Conservation (phyloP, 345 rosid species). For the Salix caprea region DNA sequence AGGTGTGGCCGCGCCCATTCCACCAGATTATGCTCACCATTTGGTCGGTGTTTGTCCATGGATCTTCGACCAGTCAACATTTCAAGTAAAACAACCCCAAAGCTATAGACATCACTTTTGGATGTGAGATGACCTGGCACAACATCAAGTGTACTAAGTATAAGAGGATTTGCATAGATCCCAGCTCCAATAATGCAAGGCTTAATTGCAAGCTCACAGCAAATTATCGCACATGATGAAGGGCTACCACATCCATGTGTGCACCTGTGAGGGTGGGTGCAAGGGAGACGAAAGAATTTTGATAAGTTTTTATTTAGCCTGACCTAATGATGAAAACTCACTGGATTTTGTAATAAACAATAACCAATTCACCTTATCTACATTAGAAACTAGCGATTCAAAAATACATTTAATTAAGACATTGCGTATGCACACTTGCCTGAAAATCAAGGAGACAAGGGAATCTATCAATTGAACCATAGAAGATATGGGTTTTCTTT, state of each 20-base stretch:
- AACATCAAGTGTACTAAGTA: not conserved
- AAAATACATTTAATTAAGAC: too few relatives aligned
- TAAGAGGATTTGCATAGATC: not conserved
- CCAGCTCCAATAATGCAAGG: not conserved
- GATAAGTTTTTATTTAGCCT: too few relatives aligned
- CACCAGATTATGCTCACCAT: conserved; percentile 22
- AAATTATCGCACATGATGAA: too few relatives aligned
- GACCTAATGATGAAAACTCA: too few relatives aligned
- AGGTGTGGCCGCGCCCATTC: conserved; percentile 26
- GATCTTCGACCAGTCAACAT: conserved; percentile 22
- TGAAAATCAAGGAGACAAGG: too few relatives aligned
- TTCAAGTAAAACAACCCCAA: conserved; percentile 25
- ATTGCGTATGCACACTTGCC: too few relatives aligned
- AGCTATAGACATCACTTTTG: conserved; percentile 24
- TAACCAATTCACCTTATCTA: too few relatives aligned
- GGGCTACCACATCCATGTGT: not conserved
- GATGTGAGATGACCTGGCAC: conserved; percentile 22
- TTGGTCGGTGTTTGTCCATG: conserved; percentile 20
- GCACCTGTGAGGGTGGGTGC: not conserved
- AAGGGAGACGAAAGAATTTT: not conserved
- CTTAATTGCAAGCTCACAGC: not conserved
- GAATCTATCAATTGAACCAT: too few relatives aligned
- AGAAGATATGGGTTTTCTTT: too few relatives aligned
- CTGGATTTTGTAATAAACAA: too few relatives aligned
- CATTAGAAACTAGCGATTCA: too few relatives aligned